Evolutionary conservation across 2,329 filamentous ascomycete species (phyloP).

Genomic region (Trichoderma atroviride): DNA sequence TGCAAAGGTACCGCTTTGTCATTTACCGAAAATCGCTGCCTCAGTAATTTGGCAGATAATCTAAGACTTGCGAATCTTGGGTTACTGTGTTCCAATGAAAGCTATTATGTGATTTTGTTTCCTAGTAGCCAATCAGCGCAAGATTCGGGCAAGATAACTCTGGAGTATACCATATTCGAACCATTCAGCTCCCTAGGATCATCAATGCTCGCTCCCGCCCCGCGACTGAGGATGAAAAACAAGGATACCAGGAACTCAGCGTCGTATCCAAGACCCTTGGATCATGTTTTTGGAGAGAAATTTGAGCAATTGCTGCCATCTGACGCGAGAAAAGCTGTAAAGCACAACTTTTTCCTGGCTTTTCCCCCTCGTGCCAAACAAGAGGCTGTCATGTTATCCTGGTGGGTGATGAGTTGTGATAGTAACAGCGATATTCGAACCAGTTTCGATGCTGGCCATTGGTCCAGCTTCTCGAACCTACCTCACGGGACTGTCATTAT

Average conservation of each 20-base stretch:
- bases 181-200: slow-evolving; percentile 31
- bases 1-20: slow-evolving; percentile 32
- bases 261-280: slow-evolving; percentile 31
- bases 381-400: slow-evolving; percentile 44
- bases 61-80: slow-evolving; percentile 43
- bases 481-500: slow-evolving; percentile 45
- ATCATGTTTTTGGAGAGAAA: slow-evolving; percentile 38
- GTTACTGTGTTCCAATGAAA: slow-evolving; percentile 38
- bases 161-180: slow-evolving; percentile 46
- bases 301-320: slow-evolving; percentile 38
- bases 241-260: slow-evolving; percentile 13
- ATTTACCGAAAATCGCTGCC: slow-evolving; percentile 10
- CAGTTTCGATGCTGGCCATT: slow-evolving; percentile 48
- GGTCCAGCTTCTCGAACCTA: slow-evolving; percentile 47
- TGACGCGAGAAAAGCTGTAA: slow-evolving; percentile 18
- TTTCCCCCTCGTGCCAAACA: slow-evolving; percentile 47
- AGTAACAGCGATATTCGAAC: slow-evolving; percentile 47
- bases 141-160: slow-evolving; percentile 32
- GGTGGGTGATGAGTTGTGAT: slow-evolving; percentile 49
- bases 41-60: slow-evolving; percentile 39
- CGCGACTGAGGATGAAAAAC: background rate
- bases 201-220: slow-evolving; percentile 35
- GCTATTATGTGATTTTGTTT: slow-evolving; percentile 46
- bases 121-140: slow-evolving; percentile 39
- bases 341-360: slow-evolving; percentile 49